Evolutionary conservation across 768 basidiomycete species (phyloP).

Genomic region (Hygrocybe punicea): DNA sequence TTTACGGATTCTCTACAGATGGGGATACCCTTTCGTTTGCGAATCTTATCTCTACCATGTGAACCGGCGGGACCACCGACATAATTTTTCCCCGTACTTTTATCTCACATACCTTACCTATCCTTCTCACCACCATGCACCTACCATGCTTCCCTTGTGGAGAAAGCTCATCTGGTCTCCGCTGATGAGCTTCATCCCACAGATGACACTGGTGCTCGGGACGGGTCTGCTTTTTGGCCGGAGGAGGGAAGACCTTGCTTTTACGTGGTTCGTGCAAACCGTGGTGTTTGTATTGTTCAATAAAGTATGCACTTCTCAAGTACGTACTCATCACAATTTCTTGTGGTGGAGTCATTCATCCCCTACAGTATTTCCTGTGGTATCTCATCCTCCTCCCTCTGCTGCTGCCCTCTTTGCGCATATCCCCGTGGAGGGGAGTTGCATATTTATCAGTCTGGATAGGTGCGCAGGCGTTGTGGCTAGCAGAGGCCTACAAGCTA

Average conservation of each 20-base stretch:
- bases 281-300: constrained; percentile 91
- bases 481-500: constrained; percentile 83
- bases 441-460: constrained; percentile 61
- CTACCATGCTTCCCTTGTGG: constrained; percentile 31
- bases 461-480: constrained; percentile 81
- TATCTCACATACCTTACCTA: constrained; percentile 91
- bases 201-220: constrained; percentile 67
- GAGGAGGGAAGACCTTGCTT: constrained; percentile 57
- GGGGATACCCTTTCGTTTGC: constrained; percentile 89
- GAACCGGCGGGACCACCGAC: constrained; percentile 88
- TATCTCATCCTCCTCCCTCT: constrained; percentile 86
- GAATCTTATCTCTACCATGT: constrained; percentile 94
- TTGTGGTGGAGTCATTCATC: constrained; percentile 1
- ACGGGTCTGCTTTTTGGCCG: constrained; percentile 71
- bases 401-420: constrained; percentile 61
- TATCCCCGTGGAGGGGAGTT: constrained; percentile 44
- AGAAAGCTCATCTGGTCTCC: constrained; percentile 60
- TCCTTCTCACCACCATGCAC: constrained; percentile 36
- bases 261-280: constrained; percentile 92
- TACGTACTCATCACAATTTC: constrained; percentile 26
- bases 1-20: constrained; percentile 46
- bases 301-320: constrained; percentile 97
- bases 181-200: constrained; percentile 78
- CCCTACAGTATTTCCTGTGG: constrained; percentile 90
- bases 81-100: constrained; percentile 98